These are phyloP conservation scores for Dentipellis fragilis DNA, from an alignment of 768 basidiomycete genomes.

Conservation along the genomic window DNA sequence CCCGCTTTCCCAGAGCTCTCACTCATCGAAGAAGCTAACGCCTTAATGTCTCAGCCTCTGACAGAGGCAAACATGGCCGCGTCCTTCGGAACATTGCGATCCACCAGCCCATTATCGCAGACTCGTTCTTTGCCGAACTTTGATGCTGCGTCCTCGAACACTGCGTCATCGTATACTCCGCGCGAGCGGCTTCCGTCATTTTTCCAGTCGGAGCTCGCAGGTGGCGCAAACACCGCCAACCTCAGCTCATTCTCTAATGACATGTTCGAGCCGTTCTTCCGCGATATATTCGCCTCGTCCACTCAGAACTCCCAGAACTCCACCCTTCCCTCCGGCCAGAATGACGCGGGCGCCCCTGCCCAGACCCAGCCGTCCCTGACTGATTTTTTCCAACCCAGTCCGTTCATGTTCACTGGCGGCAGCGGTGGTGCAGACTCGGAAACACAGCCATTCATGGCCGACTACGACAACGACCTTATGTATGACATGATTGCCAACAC, in stretches of 20 bases:
- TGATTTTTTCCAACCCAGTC: not conserved
- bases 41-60: constrained; percentile 5
- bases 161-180: constrained; percentile 6
- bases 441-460: constrained; percentile 9
- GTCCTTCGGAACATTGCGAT: not conserved
- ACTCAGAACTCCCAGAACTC: not conserved
- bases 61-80: constrained; percentile 10
- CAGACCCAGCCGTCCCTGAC: too few relatives aligned
- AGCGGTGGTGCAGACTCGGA: not conserved
- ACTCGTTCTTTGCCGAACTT: constrained; percentile 10
- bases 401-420: not conserved
- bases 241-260: constrained; percentile 15
- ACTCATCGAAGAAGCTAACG: constrained; percentile 12
- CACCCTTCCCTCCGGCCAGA: too few relatives aligned
- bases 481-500: constrained; percentile 4
- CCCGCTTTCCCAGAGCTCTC: constrained; percentile 10
- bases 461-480: constrained; percentile 4
- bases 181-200: constrained; percentile 4
- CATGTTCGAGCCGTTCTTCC: constrained; percentile 24
- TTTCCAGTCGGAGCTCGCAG: constrained; percentile 6
- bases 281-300: constrained; percentile 13
- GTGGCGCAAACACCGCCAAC: constrained; percentile 4
- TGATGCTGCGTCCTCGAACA: constrained; percentile 6
- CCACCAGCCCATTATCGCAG: not conserved
- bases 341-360: too few relatives aligned